These are phyloP conservation scores for Phoma herbarum DNA, from an alignment of 2,329 filamentous ascomycete genomes.

Conservation along the genomic window DNA sequence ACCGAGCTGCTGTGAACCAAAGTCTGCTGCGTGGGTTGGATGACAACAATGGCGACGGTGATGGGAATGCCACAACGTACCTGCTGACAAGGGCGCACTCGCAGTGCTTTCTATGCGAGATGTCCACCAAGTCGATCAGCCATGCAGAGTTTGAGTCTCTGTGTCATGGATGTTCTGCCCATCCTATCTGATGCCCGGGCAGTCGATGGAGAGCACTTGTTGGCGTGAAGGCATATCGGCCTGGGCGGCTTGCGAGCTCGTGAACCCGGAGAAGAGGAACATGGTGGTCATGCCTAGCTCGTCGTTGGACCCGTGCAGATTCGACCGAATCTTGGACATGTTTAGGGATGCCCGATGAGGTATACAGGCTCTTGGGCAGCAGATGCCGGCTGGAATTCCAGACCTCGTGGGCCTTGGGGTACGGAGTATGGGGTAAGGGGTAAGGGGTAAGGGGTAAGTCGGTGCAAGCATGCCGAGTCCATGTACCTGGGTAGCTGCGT, in stretches of 20 bases:
- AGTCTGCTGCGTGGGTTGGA: not conserved
- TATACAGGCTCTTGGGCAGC: not conserved
- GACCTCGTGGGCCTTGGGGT: not conserved
- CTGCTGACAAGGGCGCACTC: too few relatives aligned
- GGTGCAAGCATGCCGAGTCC: not conserved
- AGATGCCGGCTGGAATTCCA: not conserved
- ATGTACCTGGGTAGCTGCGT: not conserved
- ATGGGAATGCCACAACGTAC: too few relatives aligned
- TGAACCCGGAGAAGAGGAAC: not conserved
- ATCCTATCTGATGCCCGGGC: not conserved
- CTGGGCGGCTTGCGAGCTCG: not conserved
- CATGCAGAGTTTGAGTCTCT: not conserved
- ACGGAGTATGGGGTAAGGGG: not conserved
- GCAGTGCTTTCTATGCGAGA: too few relatives aligned
- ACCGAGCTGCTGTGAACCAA: not conserved
- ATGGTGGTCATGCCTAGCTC: not conserved
- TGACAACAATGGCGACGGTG: not conserved
- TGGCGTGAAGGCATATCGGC: not conserved
- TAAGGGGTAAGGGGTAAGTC: not conserved
- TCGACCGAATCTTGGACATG: not conserved
- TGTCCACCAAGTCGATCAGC: too few relatives aligned
- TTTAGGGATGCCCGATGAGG: not conserved
- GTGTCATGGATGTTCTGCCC: not conserved
- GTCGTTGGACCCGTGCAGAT: not conserved
- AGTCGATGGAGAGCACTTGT: not conserved